Percentiles rank a stretch among this genome's conserved stretches.
phyloP scores from a whole-genome alignment of 805 yeast species.

The Danielia reshetovae region DNA sequence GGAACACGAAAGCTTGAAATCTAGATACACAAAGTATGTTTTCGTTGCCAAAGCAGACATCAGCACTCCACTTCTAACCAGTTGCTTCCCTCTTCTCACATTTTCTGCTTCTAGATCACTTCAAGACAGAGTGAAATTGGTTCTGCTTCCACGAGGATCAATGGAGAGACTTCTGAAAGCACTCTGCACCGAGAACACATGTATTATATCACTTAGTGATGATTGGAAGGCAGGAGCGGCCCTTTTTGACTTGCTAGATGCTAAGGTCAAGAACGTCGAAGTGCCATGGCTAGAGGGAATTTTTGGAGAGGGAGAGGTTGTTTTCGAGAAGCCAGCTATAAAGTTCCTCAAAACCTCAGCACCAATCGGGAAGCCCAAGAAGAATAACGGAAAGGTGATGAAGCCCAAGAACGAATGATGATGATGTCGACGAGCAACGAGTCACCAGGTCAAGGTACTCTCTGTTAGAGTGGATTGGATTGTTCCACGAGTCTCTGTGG shows the following conservation, averaged over 20 bases:
- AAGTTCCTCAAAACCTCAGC: slow-evolving; percentile 10
- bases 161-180: slow-evolving; percentile 26
- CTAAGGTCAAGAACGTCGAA: slow-evolving; percentile 31
- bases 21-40: slow-evolving; percentile 33
- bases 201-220: slow-evolving; percentile 33
- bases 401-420: no score
- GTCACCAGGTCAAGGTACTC: no score
- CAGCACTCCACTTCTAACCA: slow-evolving; percentile 45
- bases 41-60: slow-evolving; percentile 62
- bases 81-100: slow-evolving; percentile 56
- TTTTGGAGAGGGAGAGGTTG: slow-evolving; percentile 10
- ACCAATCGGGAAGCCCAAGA: slow-evolving; percentile 8
- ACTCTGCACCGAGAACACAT: slow-evolving; percentile 24
- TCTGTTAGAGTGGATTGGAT: no score
- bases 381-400: background rate
- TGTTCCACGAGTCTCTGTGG: no score
- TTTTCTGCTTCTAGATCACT: slow-evolving; percentile 37
- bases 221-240: slow-evolving; percentile 24
- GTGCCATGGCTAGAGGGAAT: slow-evolving; percentile 45
- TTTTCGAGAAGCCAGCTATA: slow-evolving; percentile 10
- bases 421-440: no score
- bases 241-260: slow-evolving; percentile 25
- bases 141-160: slow-evolving; percentile 54
- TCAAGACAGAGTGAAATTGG: slow-evolving; percentile 43
- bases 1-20: background rate